These are phyloP conservation scores for Amanita fuliginea DNA, from an alignment of 768 basidiomycete species.

Conservation along the genomic window DNA sequence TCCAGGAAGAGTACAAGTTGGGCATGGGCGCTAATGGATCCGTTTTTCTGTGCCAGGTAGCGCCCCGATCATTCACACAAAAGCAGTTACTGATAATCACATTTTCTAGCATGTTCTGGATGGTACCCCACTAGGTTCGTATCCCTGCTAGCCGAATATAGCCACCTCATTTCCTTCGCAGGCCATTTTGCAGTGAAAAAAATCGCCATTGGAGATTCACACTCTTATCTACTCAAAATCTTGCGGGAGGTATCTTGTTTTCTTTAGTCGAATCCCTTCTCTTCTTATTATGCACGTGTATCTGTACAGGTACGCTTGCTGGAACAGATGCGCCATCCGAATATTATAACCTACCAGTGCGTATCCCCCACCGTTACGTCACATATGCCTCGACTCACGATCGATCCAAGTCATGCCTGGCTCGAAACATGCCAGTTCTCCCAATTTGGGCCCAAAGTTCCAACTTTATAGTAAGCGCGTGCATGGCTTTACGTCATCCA, in stretches of 20 bases:
- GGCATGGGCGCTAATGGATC: conserved; percentile 95
- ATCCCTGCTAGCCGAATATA: conserved; percentile 1
- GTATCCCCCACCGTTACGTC: conserved; percentile 9
- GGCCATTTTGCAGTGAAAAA: conserved; percentile 95
- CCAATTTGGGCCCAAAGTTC: conserved; percentile 78
- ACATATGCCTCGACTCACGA: neutral
- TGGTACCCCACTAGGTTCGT: conserved; percentile 69
- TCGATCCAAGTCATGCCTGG: conserved; percentile 65
- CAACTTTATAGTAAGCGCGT: conserved; percentile 66
- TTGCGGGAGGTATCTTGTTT: conserved; percentile 49
- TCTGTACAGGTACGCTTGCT: conserved; percentile 59
- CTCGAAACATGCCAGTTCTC: conserved; percentile 82
- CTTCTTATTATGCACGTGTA: neutral
- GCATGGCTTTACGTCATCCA: neutral
- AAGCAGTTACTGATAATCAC: conserved; percentile 1
- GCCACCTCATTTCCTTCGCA: conserved; percentile 12
- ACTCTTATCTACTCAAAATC: conserved; percentile 74
- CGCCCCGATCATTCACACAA: conserved; percentile 8
- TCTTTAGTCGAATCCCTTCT: neutral
- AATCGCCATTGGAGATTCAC: conserved; percentile 88
- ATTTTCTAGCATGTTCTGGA: conserved; percentile 72
- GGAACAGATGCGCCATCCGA: conserved; percentile 80
- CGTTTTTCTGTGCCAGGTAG: conserved; percentile 80
- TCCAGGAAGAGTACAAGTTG: conserved; percentile 77
- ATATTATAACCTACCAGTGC: conserved; percentile 88